Percentiles rank a stretch among this genome's conserved stretches.
phyloP scores from a whole-genome alignment of 2,329 filamentous ascomycete species.

The Fusarium subglutinans region DNA sequence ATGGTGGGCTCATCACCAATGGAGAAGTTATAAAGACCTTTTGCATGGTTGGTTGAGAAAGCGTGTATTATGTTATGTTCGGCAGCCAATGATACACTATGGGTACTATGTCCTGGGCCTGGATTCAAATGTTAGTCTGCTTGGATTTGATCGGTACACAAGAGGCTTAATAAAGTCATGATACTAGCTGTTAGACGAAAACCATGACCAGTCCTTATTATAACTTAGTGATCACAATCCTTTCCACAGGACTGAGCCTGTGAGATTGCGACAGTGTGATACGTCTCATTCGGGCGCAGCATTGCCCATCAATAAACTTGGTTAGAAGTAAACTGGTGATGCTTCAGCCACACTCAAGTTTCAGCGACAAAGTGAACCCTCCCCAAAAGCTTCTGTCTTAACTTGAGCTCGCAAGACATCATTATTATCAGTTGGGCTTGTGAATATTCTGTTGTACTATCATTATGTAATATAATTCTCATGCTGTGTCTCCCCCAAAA shows the following conservation, averaged over 20 bases:
- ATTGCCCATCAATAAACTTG: slow-evolving; percentile 18
- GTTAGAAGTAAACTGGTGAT: slow-evolving; percentile 1
- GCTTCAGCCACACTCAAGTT: slow-evolving; percentile 23
- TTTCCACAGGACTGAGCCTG: not conserved
- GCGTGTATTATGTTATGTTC: not conserved
- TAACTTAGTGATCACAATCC: not conserved
- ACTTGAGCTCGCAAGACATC: not conserved
- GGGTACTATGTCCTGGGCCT: not conserved
- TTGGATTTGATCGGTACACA: not conserved
- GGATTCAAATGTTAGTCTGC: not conserved
- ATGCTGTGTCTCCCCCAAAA: not conserved
- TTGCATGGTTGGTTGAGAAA: not conserved
- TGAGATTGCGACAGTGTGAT: slow-evolving; percentile 16
- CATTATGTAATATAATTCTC: not conserved
- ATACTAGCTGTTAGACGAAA: not conserved
- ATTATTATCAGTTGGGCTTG: not conserved
- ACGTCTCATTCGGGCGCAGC: slow-evolving; percentile 27
- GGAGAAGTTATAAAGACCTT: not conserved
- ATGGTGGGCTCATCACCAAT: not conserved
- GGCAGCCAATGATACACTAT: not conserved
- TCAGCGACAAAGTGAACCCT: not conserved
- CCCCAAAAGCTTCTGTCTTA: not conserved
- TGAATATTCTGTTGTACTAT: not conserved
- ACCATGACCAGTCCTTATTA: not conserved
- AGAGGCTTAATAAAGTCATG: not conserved